Conservation (phyloP, 169 alveolate species). For the Plasmodium inui region DNA sequence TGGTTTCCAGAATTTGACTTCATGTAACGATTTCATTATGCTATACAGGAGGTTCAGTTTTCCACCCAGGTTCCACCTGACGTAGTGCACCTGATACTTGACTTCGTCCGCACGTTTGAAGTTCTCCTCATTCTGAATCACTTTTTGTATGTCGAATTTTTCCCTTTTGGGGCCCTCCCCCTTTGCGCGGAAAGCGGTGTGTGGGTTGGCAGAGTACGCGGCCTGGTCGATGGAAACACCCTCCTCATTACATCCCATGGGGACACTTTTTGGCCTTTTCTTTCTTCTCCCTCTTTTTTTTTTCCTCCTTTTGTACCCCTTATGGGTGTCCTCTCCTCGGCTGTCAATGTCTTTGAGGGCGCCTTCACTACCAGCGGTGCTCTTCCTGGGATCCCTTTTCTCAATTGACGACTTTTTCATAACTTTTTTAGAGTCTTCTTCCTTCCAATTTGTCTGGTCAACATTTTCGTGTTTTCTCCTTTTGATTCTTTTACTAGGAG, state of each 20-base stretch:
- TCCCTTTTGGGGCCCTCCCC: slow-evolving; percentile 18
- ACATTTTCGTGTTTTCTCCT: background rate
- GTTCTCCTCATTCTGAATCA: slow-evolving; percentile 35
- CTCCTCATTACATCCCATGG: background rate
- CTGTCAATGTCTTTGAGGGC: background rate
- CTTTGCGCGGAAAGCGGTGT: background rate
- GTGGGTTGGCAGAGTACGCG: background rate
- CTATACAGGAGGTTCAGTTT: slow-evolving; percentile 12
- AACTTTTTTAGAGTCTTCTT: background rate
- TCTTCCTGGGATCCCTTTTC: background rate
- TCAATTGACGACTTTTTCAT: slow-evolving; percentile 3
- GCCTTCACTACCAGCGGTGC: background rate
- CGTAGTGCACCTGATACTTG: slow-evolving; percentile 24
- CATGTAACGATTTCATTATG: slow-evolving; percentile 59
- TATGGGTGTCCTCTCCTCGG: background rate
- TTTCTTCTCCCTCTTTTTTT: slow-evolving; percentile 7
- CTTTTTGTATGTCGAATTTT: slow-evolving; percentile 26
- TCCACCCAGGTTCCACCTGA: slow-evolving; percentile 25
- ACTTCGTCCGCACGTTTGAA: slow-evolving; percentile 8
- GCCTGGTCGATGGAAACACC: background rate
- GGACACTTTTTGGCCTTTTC: background rate
- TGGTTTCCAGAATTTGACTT: slow-evolving; percentile 33
- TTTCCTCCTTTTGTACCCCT: background rate
- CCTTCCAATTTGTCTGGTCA: background rate
- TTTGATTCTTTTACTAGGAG: background rate